Base-by-base conservation (phyloP, 352 stramenopile species). In the Phytopythium kandeliae region DNA sequence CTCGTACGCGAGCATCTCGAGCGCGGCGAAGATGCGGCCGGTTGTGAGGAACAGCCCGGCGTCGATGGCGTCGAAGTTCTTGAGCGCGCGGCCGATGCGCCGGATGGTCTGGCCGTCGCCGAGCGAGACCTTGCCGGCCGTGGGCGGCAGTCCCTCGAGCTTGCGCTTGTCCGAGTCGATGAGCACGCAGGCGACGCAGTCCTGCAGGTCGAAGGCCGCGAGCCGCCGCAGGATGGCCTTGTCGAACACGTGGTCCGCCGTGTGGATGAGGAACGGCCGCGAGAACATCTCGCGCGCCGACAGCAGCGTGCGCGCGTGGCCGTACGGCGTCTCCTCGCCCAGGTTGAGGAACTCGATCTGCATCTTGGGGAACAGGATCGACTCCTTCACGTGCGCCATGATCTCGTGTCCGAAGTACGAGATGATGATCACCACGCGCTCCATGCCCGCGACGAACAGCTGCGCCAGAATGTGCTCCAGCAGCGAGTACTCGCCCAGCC, bases 261-360 rank as follows among this genome's bases (percentile, higher is more conserved):
- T 91, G 64, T 94, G 83, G 56, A 94, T 92, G 37, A 94, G 58
- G 55, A 94, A 94, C 8, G 76, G 78, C n/a, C 82, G 76, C 1
- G 65, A 59, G 53, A 93, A 93, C 71, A 91, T 85, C 40, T 89
- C 69, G 42, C 80, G 69, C 24, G 80, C 83, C 13, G 83, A 85
- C 21, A 93, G 60, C 35, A 93, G 45, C 45, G 83, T 87, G 28
- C 80, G 76, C 51, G 83, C 73, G 57, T 91, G 74, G 31, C 78
- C 76, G 50, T 89, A 86, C 16, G 68, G 67, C 48, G 79, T 88
- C 52, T 88, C 74, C 48, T 89, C 74, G 34, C 81, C 81, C n/a
- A 93, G 50, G 51, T 93, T 89, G 25, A 93, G 46, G 54, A 92
- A 93, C 61, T 90, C 80, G 42, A 93, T 90, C 57, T 84, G 70